Percentiles rank a stretch among this genome's conserved stretches.
Conservation (phyloP, 2,329 filamentous ascomycete genomes). For the Coleophoma cylindrospora region DNA sequence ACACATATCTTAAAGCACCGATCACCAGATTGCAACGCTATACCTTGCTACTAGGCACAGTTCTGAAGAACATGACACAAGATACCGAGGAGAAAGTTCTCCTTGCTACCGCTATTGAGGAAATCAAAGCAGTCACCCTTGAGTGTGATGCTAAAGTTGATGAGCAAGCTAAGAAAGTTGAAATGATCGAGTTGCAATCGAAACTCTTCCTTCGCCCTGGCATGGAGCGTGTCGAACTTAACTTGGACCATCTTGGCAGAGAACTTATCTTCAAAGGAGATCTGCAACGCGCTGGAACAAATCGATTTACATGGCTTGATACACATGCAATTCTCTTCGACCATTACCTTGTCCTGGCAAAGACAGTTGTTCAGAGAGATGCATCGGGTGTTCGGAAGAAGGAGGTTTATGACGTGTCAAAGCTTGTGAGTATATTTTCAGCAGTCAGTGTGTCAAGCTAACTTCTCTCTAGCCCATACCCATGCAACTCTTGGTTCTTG, state of each 20-base stretch:
- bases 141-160: slow-evolving; percentile 92
- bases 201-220: slow-evolving; percentile 83
- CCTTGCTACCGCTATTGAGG: slow-evolving; percentile 76
- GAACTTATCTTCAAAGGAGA: slow-evolving; percentile 88
- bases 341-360: slow-evolving; percentile 91
- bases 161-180: slow-evolving; percentile 87
- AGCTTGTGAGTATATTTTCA: slow-evolving; percentile 55
- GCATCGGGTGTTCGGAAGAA: slow-evolving; percentile 69
- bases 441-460: not conserved
- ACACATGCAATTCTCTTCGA: slow-evolving; percentile 93
- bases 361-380: slow-evolving; percentile 65
- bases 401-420: slow-evolving; percentile 85
- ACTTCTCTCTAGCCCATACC: slow-evolving; percentile 74
- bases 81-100: slow-evolving; percentile 91
- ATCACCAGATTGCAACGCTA: slow-evolving; percentile 92
- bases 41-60: slow-evolving; percentile 73
- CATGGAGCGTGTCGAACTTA: slow-evolving; percentile 82
- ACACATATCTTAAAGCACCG: slow-evolving; percentile 87
- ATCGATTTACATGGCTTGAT: slow-evolving; percentile 88
- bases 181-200: slow-evolving; percentile 75
- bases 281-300: slow-evolving; percentile 80
- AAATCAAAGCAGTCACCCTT: slow-evolving; percentile 82
- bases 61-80: slow-evolving; percentile 75
- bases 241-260: slow-evolving; percentile 89
- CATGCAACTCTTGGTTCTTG: slow-evolving; percentile 90